Percentiles rank a stretch among this genome's conserved stretches.
These are phyloP conservation scores for Zygosaccharomyces bailii DNA, from an alignment of 805 yeast genomes.

Conservation along the genomic window DNA sequence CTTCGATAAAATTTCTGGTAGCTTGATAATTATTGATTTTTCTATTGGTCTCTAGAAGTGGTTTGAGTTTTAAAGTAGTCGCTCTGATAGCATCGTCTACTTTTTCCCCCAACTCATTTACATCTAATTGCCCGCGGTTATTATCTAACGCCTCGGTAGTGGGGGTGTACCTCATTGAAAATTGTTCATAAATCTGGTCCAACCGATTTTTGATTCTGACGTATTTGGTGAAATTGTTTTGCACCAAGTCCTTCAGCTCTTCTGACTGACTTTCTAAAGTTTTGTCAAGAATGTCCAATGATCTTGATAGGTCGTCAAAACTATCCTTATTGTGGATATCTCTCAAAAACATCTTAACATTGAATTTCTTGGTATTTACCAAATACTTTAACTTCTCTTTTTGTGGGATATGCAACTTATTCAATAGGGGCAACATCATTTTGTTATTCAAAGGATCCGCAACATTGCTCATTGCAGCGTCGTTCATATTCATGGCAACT, in stretches of 20 bases:
- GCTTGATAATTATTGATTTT: conserved; percentile 48
- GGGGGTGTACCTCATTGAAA: conserved; percentile 39
- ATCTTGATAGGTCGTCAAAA: conserved; percentile 45
- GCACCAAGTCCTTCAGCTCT: conserved; percentile 49
- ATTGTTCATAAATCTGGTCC: conserved; percentile 56
- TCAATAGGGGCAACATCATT: conserved; percentile 38
- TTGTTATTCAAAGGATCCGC: conserved; percentile 58
- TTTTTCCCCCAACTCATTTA: conserved; percentile 40
- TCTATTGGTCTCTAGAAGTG: conserved; percentile 50
- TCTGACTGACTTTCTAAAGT: conserved; percentile 49
- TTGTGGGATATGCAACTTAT: conserved; percentile 40
- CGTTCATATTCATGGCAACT: conserved; percentile 23
- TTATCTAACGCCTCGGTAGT: conserved; percentile 11
- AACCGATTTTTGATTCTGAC: conserved; percentile 62
- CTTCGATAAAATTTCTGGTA: conserved; percentile 50
- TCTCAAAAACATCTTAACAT: conserved; percentile 52
- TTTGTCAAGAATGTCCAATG: conserved; percentile 48
- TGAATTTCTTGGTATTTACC: conserved; percentile 56
- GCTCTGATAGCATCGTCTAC: conserved; percentile 49
- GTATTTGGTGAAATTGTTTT: conserved; percentile 58
- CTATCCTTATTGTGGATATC: conserved; percentile 55
- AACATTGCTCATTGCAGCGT: conserved; percentile 33
- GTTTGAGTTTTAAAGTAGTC: conserved; percentile 54
- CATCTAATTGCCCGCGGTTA: conserved; percentile 31
- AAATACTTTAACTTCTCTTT: conserved; percentile 44